Conservation (phyloP, 306 rosid species). For the Prunus mira region DNA sequence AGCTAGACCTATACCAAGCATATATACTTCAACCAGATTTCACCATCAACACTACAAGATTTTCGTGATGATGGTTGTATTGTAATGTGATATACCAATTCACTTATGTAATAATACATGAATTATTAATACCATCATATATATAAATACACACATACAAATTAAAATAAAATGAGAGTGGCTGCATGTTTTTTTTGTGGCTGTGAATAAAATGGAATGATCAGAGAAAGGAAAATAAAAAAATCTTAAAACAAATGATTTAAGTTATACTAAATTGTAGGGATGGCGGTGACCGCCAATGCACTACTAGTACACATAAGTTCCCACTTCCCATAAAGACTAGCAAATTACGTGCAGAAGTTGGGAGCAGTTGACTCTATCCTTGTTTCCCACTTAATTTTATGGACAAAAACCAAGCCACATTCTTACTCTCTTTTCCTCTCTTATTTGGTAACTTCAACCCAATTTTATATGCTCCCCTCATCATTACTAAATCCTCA, state of each 20-base stretch:
- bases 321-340: slow-evolving; percentile 24
- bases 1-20: neutral
- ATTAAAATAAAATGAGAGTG: neutral
- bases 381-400: slow-evolving; percentile 46
- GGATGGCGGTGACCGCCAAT: slow-evolving; percentile 22
- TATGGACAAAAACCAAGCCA: slow-evolving; percentile 30
- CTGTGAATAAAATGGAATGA: neutral
- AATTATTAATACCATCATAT: no score
- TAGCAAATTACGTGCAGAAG: neutral
- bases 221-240: neutral
- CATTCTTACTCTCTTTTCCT: slow-evolving; percentile 14
- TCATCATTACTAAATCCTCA: neutral
- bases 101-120: no score
- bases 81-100: no score
- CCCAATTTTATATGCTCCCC: neutral
- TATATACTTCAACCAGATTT: neutral
- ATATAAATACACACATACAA: neutral
- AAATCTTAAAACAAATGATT: neutral
- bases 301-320: slow-evolving; percentile 10
- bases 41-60: neutral
- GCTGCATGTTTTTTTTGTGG: neutral
- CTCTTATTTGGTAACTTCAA: neutral
- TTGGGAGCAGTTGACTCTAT: slow-evolving; percentile 39
- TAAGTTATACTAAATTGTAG: neutral
- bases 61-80: no score